Evolutionary conservation across 371 early-diverging fungal species (phyloP), one percentile per base, ranked within the genome.

Genomic region (Funneliformis caledonium): DNA sequence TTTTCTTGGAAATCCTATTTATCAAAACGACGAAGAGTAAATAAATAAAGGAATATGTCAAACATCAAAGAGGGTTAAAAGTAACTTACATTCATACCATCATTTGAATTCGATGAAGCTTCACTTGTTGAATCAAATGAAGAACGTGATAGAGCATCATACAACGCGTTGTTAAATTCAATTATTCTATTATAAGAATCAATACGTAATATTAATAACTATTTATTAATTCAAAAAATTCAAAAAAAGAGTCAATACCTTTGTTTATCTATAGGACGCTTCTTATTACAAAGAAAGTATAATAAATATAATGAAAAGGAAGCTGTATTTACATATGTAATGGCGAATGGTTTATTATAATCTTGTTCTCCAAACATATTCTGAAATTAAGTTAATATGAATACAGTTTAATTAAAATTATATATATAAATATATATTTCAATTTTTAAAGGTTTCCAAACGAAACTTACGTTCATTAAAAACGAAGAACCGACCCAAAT

Each of bases 401-500:
- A 22, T 19, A 1, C n/a, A 45, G 48, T 33, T 9, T 22, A 9
- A 26, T 26, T 26, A 52, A 64, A 52, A 64, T 22, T 61, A 45
- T 48, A 33, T 22, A 50, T 47, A 31, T 22, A 47, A 26, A 26
- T 26, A 26, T 26, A 33, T 64, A n/a, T 37, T 37, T 3, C 1
- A 56, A 60, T 37, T 45, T 7, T 22, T 26, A 26, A 59, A 43
- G 3, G 11, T 50, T 68, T 68, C 2, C 50, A 14, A 42, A 69
- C 31, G 37, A 5, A 45, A 81, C 88, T 84, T 89, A 92, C 92
- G 84, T 89, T 93, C 87, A 94, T 91, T 22, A 94, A 87, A 85
- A 94, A 95, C n/a, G 94, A 93, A 69, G 94, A 94, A 3, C 89
- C 86, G 7, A 94, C 94, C 96, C 96, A 95, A 75, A 95, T 93